These are phyloP conservation scores for Chlamydomonas urium DNA, from an alignment of 139 green algal species.

Conservation along the genomic window DNA sequence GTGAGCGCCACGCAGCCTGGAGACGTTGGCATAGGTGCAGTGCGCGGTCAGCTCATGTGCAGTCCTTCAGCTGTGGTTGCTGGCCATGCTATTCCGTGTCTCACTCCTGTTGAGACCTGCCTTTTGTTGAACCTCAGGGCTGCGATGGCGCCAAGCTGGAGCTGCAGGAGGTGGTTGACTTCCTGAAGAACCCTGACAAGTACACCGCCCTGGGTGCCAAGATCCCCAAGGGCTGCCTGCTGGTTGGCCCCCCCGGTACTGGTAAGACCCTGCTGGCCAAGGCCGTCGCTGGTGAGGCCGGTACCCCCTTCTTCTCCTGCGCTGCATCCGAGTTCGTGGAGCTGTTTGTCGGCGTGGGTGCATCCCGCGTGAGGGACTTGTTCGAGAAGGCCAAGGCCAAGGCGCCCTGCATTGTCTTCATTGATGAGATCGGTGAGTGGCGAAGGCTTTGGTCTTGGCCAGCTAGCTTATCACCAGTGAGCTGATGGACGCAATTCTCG, in stretches of 20 bases:
- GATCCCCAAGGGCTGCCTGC: conserved; percentile 95
- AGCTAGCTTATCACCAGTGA: too few species aligned
- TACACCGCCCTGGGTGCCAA: conserved; percentile 97
- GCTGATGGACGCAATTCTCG: too few species aligned
- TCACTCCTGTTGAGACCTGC: background rate
- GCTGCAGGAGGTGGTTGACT: conserved; percentile 96
- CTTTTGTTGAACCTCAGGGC: conserved; percentile 60
- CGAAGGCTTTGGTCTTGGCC: too few species aligned
- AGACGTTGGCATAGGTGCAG: too few species aligned
- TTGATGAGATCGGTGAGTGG: conserved; percentile 99
- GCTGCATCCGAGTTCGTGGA: conserved; percentile 98
- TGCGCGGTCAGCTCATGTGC: too few species aligned
- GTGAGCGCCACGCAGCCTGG: too few species aligned
- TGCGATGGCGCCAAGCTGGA: conserved; percentile 96
- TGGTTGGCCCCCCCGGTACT: conserved; percentile 92
- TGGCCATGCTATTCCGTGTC: background rate
- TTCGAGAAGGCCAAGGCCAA: conserved; percentile 99
- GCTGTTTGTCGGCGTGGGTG: conserved; percentile 98
- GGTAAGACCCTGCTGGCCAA: conserved; percentile 95
- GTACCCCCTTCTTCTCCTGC: conserved; percentile 97
- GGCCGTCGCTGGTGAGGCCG: conserved; percentile 95
- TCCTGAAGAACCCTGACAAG: conserved; percentile 98
- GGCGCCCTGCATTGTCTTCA: conserved; percentile 98
- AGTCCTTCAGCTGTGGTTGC: too few species aligned
- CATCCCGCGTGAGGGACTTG: conserved; percentile 91